A percentile compares a stretch with the other conserved stretches of the same genome.
Evolutionary conservation across 352 stramenopile species (phyloP).

Genomic region (Thraustochytrium striatum): DNA sequence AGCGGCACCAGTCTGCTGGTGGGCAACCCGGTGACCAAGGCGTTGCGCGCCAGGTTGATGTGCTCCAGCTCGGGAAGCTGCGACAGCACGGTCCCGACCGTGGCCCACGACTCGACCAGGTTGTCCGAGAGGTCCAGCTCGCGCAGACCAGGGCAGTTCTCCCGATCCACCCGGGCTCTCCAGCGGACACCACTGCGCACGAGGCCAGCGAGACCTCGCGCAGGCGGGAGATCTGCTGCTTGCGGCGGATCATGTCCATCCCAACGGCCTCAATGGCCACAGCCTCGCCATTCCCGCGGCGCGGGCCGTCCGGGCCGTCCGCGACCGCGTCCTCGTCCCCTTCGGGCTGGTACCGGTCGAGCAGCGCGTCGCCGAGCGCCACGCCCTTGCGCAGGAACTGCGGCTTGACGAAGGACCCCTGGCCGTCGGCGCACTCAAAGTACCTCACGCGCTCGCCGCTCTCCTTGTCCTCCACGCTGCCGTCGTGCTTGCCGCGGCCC

Average conservation of each 20-base stretch:
- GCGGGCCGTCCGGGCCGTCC: slow-evolving; percentile 58
- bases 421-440: slow-evolving; percentile 60
- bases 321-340: slow-evolving; percentile 59
- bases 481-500: slow-evolving; percentile 69
- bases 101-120: slow-evolving; percentile 63
- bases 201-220: slow-evolving; percentile 67
- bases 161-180: slow-evolving; percentile 47
- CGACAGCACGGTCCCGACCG: slow-evolving; percentile 58
- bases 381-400: slow-evolving; percentile 54
- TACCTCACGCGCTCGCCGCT: slow-evolving; percentile 63
- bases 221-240: slow-evolving; percentile 50
- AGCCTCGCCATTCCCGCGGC: slow-evolving; percentile 64
- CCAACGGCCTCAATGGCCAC: slow-evolving; percentile 71
- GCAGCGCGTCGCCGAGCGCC: slow-evolving; percentile 59
- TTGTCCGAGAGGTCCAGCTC: slow-evolving; percentile 73
- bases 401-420: slow-evolving; percentile 74
- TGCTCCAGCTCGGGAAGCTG: slow-evolving; percentile 67
- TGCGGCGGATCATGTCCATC: slow-evolving; percentile 63
- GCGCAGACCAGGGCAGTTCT: slow-evolving; percentile 60
- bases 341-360: slow-evolving; percentile 63
- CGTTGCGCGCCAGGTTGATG: slow-evolving; percentile 42
- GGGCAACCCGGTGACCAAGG: neutral
- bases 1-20: slow-evolving; percentile 18
- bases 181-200: slow-evolving; percentile 35
- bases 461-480: slow-evolving; percentile 61